Percentiles rank a stretch among this genome's conserved stretches.
Evolutionary conservation across 116 monocot species (phyloP).

Genomic region (Zostera marina): DNA sequence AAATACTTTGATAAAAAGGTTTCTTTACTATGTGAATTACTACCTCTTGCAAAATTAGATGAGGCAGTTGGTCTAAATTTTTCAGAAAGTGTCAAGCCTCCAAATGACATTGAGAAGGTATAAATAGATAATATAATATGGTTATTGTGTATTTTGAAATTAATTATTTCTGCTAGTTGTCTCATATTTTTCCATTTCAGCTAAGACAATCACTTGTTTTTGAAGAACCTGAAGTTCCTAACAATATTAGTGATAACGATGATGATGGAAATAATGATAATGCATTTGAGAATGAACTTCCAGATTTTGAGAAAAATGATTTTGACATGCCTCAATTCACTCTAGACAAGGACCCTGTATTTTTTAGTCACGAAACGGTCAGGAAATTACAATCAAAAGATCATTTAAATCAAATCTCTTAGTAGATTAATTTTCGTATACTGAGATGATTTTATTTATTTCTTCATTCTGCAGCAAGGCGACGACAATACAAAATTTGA

Average conservation of each 20-base stretch:
- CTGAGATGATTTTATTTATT: neutral
- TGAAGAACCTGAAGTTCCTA: slow-evolving; percentile 26
- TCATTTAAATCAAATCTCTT: neutral
- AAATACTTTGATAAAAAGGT: slow-evolving; percentile 13
- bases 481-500: slow-evolving; percentile 16
- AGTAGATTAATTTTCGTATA: neutral
- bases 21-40: slow-evolving; percentile 39
- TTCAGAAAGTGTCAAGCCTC: slow-evolving; percentile 23
- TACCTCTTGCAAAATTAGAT: slow-evolving; percentile 70
- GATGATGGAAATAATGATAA: slow-evolving; percentile 32
- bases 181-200: slow-evolving; percentile 24
- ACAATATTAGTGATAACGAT: slow-evolving; percentile 18
- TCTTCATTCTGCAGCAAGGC: slow-evolving; percentile 19
- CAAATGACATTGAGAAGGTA: slow-evolving; percentile 50
- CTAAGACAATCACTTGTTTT: slow-evolving; percentile 58
- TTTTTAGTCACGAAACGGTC: slow-evolving; percentile 29
- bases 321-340: slow-evolving; percentile 19
- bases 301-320: slow-evolving; percentile 32
- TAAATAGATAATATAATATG: neutral
- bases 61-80: slow-evolving; percentile 28
- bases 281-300: slow-evolving; percentile 24
- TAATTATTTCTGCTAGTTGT: neutral
- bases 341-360: slow-evolving; percentile 26
- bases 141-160: neutral
- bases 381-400: neutral